Evolutionary conservation across 2,329 filamentous ascomycete genomes (phyloP), one percentile per base, ranked within the genome.

Genomic region (Botryotinia calthae): DNA sequence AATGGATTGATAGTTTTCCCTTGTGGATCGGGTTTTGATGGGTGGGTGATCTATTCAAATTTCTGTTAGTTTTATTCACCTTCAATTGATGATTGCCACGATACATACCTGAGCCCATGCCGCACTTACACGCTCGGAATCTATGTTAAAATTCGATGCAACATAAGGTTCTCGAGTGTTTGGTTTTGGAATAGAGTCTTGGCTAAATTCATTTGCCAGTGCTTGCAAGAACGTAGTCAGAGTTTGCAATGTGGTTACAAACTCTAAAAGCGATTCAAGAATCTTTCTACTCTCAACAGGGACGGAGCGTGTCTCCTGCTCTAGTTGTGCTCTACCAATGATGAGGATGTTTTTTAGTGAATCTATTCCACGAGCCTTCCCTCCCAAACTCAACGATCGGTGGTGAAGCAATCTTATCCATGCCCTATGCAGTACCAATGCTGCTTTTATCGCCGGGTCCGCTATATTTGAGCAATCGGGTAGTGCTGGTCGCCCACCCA

Each of bases 381-480:
- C 20, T 58, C 61, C 74, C 20, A 70, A 31, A 20, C 44, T 62
- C 7, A 76, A 63, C 25, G 73, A 73, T 7, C 74, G 73, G 48
- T 75, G 73, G 44, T 77, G 74, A 20, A 77, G 59, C 28, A 71
- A 66, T 20, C 72, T 73, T 51, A 76, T 73, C 68, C 68, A 76
- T 37, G 72, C 72, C 46, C 74, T 61, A 61, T 76, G 74, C 34
- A 77, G 62, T 18, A 65, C 59, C 73, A 73, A 76, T 8, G 73
- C 59, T n/a, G 62, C 58, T n/a, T 44, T 67, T 44, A 74, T 16
- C 20, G 37, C 28, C 25, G 56, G 18, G 18, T 40, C 40, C 3
- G 54, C 25, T n/a, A 74, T 48, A 25, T 70, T 74, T 14, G 73
- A 72, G 14, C 73, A 65, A 70, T 73, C 63, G 14, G 73, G 58